Percentiles rank a stretch among this genome's conserved stretches.
These are phyloP conservation scores for Cruciata laevipes DNA, from an alignment of 257 asterid species.

Conservation along the genomic window DNA sequence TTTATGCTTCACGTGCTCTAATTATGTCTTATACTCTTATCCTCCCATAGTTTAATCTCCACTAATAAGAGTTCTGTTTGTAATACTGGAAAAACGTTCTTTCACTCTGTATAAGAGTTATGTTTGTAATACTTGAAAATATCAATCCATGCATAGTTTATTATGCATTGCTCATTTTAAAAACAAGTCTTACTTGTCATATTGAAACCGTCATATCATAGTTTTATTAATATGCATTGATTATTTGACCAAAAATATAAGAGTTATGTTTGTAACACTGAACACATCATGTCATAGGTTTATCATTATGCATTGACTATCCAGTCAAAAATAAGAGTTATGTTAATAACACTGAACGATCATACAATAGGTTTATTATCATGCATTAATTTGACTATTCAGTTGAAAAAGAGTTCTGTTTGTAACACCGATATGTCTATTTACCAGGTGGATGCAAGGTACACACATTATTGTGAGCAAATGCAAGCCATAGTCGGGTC, in stretches of 20 bases:
- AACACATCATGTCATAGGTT: too few species aligned
- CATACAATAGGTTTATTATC: too few species aligned
- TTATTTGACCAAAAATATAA: too few species aligned
- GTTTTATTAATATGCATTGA: too few species aligned
- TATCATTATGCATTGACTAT: background rate
- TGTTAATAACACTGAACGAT: background rate
- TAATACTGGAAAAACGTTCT: background rate
- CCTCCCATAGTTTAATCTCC: background rate
- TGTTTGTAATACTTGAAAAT: too few species aligned
- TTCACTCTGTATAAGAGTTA: background rate
- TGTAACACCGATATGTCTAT: background rate
- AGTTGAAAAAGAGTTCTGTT: background rate
- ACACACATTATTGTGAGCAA: conserved; percentile 57
- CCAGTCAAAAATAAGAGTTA: background rate
- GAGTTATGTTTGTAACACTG: background rate
- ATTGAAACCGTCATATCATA: too few species aligned
- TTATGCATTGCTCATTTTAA: too few species aligned
- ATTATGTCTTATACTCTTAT: background rate
- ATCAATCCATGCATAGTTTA: too few species aligned
- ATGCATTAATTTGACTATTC: too few species aligned
- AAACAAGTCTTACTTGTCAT: too few species aligned
- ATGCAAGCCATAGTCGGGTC: conserved; percentile 67
- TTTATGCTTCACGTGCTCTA: conserved; percentile 18
- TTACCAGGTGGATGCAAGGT: conserved; percentile 60
- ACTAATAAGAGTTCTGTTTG: background rate